These are phyloP conservation scores for Vigna angularis DNA, from an alignment of 306 rosid species.

Conservation along the genomic window DNA sequence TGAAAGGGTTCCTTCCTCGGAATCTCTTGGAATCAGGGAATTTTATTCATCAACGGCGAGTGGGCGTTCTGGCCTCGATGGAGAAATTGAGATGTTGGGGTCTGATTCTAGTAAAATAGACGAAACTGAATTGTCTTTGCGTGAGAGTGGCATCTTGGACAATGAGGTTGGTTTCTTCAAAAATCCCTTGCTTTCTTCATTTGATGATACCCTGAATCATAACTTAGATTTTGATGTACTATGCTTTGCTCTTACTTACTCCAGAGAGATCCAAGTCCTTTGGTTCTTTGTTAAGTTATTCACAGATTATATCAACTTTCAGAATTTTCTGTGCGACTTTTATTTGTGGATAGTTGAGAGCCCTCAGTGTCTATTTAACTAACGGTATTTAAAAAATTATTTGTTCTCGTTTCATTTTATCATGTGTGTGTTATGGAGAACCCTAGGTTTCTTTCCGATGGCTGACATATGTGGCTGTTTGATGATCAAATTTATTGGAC, in stretches of 20 bases:
- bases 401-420: constrained; percentile 21
- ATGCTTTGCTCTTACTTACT: constrained; percentile 8
- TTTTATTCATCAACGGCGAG: constrained; percentile 50
- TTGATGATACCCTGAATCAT: constrained; percentile 12
- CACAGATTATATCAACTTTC: constrained; percentile 12
- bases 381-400: not conserved
- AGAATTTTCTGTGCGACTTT: constrained; percentile 19
- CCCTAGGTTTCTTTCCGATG: constrained; percentile 29
- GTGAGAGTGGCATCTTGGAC: constrained; percentile 82
- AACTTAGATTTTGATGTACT: constrained; percentile 3
- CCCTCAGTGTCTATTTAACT: not conserved
- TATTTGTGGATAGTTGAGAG: constrained; percentile 29
- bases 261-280: not conserved
- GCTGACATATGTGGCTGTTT: constrained; percentile 25
- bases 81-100: constrained; percentile 52
- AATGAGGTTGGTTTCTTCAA: constrained; percentile 69
- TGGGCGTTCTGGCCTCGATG: constrained; percentile 49
- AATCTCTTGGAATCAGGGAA: constrained; percentile 62
- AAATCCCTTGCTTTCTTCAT: constrained; percentile 18
- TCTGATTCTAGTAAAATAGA: constrained; percentile 67
- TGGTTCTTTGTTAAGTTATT: not conserved
- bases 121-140: constrained; percentile 84
- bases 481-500: constrained; percentile 32
- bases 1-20: constrained; percentile 56
- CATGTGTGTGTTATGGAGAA: not conserved